Evolutionary conservation across 495 filamentous ascomycete species (phyloP).

Genomic region (Neurospora sp.): DNA sequence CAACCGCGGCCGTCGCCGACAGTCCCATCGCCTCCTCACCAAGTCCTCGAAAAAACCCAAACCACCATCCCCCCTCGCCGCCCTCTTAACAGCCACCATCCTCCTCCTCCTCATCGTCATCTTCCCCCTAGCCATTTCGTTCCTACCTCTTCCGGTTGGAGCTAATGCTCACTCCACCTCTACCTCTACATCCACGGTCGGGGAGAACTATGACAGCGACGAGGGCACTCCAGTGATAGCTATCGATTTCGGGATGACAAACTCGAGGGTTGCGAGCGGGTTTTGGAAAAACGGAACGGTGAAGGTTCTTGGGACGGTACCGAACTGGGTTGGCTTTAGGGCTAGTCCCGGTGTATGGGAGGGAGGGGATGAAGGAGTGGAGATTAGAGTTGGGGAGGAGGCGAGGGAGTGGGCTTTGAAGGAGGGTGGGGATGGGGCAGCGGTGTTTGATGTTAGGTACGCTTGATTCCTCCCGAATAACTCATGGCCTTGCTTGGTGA

Average conservation of each 20-base stretch:
- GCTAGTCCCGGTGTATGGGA: conserved; percentile 27
- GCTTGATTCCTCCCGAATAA: not conserved
- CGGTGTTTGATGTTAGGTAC: not conserved
- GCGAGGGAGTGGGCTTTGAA: not conserved
- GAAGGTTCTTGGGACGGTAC: conserved; percentile 75
- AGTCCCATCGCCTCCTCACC: not conserved
- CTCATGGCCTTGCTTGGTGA: not conserved
- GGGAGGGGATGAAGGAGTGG: not conserved
- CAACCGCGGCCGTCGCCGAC: not conserved
- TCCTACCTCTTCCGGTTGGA: not conserved
- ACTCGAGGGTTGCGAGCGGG: conserved; percentile 67
- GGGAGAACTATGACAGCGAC: not conserved
- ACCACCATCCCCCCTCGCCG: not conserved
- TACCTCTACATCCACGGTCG: too few relatives aligned
- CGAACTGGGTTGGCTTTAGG: conserved; percentile 93
- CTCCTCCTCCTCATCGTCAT: not conserved
- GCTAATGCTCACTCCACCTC: not conserved
- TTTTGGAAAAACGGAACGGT: conserved; percentile 91
- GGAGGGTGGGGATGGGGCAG: not conserved
- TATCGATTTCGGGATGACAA: conserved; percentile 97
- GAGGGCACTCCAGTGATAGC: conserved; percentile 56
- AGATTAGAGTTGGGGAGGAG: not conserved
- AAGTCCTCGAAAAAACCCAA: not conserved
- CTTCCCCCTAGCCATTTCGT: not conserved
- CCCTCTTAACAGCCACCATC: not conserved